Conservation (phyloP, 192 early-diverging fungal genomes). For the Umbelopsis sp. region DNA sequence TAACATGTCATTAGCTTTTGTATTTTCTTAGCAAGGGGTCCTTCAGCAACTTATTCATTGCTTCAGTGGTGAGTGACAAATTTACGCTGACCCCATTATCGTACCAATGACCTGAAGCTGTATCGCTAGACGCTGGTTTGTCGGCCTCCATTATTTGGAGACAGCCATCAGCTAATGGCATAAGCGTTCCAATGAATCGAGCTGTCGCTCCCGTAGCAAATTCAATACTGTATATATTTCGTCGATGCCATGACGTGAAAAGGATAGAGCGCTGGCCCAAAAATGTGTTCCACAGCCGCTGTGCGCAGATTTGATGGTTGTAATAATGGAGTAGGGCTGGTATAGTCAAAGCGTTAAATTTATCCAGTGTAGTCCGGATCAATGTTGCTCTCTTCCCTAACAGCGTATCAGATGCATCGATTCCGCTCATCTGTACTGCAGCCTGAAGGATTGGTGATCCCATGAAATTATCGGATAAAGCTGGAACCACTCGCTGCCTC, state of each 20-base stretch:
- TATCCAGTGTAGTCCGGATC: background rate
- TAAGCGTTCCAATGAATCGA: background rate
- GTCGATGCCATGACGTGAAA: constrained; percentile 14
- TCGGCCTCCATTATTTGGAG: constrained; percentile 18
- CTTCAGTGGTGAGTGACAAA: background rate
- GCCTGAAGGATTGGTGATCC: constrained; percentile 4
- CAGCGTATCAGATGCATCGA: background rate
- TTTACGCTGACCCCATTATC: background rate
- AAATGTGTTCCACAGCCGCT: constrained; percentile 17
- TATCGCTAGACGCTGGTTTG: background rate
- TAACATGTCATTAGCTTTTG: background rate
- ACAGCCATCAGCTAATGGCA: background rate
- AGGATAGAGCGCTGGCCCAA: background rate
- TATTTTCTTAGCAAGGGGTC: constrained; percentile 9
- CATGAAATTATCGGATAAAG: background rate
- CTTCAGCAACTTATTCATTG: constrained; percentile 9
- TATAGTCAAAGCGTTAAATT: background rate
- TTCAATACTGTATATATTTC: constrained; percentile 8
- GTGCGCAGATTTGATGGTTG: background rate
- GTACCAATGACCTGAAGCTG: background rate
- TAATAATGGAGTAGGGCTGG: constrained; percentile 1
- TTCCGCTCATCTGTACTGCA: background rate
- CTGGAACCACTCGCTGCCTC: background rate
- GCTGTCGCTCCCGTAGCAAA: background rate
- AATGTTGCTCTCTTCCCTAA: background rate